Conservation (phyloP, 257 asterid genomes). For the Penstemon davidsonii region DNA sequence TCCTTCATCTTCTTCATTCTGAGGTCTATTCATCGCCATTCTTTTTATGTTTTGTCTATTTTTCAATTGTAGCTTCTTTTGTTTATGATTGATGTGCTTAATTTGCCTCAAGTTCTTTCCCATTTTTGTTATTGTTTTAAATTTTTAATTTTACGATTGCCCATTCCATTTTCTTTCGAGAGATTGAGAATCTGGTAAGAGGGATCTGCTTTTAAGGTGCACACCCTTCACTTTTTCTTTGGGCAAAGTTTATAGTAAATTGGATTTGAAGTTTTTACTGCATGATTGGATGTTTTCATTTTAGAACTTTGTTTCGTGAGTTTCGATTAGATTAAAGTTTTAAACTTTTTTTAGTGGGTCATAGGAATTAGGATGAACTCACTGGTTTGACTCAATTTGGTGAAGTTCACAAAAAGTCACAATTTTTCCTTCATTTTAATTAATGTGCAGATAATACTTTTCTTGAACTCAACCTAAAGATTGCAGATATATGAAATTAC, state of each 20-base stretch:
- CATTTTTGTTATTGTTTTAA: too few species aligned
- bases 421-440: slow-evolving; percentile 16
- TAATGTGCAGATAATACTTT: slow-evolving; percentile 18
- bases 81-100: neutral
- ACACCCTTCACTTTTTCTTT: neutral
- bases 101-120: too few species aligned
- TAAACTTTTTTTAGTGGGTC: slow-evolving; percentile 21
- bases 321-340: slow-evolving; percentile 15
- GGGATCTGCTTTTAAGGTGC: slow-evolving; percentile 38
- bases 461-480: slow-evolving; percentile 9
- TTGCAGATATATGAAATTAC: neutral
- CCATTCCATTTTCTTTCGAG: neutral
- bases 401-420: slow-evolving; percentile 29
- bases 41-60: neutral
- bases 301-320: neutral
- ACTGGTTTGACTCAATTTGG: slow-evolving; percentile 26
- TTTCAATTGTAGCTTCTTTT: too few species aligned
- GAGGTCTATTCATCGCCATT: neutral
- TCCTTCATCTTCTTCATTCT: too few species aligned
- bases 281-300: slow-evolving; percentile 4
- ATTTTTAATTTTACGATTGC: neutral
- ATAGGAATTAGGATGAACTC: slow-evolving; percentile 10
- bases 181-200: slow-evolving; percentile 25
- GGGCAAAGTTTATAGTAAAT: neutral
- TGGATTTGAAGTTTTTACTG: neutral